A percentile compares a stretch with the other conserved stretches of the same genome.
These are phyloP conservation scores for Picea glauca DNA, from an alignment of 75 land plant genomes.

Conservation along the genomic window DNA sequence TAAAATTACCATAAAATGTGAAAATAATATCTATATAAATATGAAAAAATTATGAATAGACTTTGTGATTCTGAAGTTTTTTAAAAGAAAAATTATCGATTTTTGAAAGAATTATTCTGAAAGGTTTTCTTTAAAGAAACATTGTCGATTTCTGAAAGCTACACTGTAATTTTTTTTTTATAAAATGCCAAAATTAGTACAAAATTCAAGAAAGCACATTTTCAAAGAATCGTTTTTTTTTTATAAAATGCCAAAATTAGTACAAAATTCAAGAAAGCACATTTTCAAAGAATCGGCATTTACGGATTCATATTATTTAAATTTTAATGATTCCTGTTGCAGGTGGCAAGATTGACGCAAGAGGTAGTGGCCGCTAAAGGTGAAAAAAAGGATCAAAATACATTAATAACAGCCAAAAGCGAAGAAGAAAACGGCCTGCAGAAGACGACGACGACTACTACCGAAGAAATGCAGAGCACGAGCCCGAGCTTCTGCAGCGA, in stretches of 20 bases:
- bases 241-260: not conserved
- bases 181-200: not conserved
- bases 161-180: not conserved
- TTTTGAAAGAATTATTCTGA: not conserved
- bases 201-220: not conserved
- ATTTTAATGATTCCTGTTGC: not conserved
- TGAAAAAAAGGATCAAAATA: not conserved
- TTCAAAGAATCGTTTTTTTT: not conserved
- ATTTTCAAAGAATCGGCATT: not conserved
- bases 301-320: too few relatives aligned
- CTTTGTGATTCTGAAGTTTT: not conserved
- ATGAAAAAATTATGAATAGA: too few relatives aligned
- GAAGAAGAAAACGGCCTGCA: not conserved
- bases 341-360: conserved; percentile 2
- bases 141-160: not conserved
- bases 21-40: too few relatives aligned
- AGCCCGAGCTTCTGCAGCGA: conserved; percentile 7
- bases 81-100: not conserved
- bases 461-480: not conserved
- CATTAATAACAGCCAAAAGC: not conserved
- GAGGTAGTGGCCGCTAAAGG: not conserved
- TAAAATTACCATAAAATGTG: too few relatives aligned
- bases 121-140: not conserved
- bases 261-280: not conserved
- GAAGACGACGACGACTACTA: not conserved